A percentile compares a stretch with the other conserved stretches of the same genome.
phyloP scores from a whole-genome alignment of 495 filamentous ascomycete genomes.

The Aspergillus sparsus region DNA sequence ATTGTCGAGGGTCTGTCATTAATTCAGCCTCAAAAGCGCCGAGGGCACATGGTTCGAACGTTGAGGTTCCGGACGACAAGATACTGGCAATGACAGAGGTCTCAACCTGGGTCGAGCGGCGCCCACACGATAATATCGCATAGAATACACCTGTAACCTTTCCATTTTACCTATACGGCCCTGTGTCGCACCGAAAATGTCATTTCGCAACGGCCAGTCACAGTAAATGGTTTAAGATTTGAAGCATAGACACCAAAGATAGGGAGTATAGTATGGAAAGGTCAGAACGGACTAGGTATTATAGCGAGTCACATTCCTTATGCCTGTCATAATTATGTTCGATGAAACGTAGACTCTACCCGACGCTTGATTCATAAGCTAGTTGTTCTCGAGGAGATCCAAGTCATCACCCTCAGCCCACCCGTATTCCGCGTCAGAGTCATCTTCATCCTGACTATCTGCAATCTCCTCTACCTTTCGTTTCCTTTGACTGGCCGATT shows the following conservation, averaged over 20 bases:
- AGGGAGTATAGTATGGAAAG: no score
- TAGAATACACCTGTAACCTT: neutral
- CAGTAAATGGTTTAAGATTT: no score
- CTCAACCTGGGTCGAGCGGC: slow-evolving; percentile 21
- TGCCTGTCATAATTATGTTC: no score
- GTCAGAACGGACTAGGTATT: no score
- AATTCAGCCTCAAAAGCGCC: slow-evolving; percentile 7
- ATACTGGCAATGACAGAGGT: slow-evolving; percentile 26
- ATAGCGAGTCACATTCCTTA: no score
- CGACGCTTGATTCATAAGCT: neutral
- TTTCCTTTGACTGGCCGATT: slow-evolving; percentile 33
- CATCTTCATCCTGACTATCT: slow-evolving; percentile 53
- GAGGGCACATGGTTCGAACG: neutral
- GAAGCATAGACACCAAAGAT: no score
- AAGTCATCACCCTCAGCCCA: slow-evolving; percentile 30
- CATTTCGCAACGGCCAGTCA: no score
- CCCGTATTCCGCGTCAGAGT: slow-evolving; percentile 43
- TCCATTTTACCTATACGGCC: slow-evolving; percentile 2
- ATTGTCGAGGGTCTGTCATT: slow-evolving; percentile 8
- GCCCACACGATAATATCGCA: neutral
- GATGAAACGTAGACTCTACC: no score
- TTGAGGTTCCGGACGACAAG: slow-evolving; percentile 18
- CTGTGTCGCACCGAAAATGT: neutral
- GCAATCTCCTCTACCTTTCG: slow-evolving; percentile 54
- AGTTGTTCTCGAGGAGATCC: slow-evolving; percentile 17